Evolutionary conservation across 306 rosid genomes (phyloP).

Genomic region (Castanea mollissima): DNA sequence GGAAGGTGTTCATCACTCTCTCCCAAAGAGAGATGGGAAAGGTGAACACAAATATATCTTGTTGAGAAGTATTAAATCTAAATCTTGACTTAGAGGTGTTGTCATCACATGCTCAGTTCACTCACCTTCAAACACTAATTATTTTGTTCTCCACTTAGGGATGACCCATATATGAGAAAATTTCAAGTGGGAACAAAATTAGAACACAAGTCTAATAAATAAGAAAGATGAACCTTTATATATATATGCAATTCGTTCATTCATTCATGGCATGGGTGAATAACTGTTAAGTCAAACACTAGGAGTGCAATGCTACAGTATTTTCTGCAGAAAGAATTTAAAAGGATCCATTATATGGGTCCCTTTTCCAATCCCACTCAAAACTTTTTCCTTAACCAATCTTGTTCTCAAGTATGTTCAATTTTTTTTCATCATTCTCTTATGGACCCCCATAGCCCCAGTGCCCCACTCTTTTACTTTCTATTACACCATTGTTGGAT

Average conservation of each 20-base stretch:
- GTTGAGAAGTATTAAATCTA: slow-evolving; percentile 26
- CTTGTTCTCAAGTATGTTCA: slow-evolving; percentile 45
- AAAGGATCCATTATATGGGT: slow-evolving; percentile 31
- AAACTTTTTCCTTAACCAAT: slow-evolving; percentile 30
- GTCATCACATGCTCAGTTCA: slow-evolving; percentile 68
- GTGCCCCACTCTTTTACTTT: slow-evolving; percentile 29
- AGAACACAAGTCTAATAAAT: slow-evolving; percentile 2
- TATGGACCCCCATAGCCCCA: slow-evolving; percentile 39
- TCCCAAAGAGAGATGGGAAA: background rate
- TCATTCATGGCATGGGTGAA: background rate
- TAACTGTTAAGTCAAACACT: slow-evolving; percentile 38
- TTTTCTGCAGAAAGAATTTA: slow-evolving; percentile 53
- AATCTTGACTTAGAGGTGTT: slow-evolving; percentile 63
- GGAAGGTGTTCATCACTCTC: slow-evolving; percentile 1
- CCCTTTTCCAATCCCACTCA: slow-evolving; percentile 23
- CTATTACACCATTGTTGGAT: background rate
- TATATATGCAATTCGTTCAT: background rate
- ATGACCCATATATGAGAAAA: background rate
- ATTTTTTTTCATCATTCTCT: slow-evolving; percentile 57
- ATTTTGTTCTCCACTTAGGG: slow-evolving; percentile 73
- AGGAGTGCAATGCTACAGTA: slow-evolving; percentile 17
- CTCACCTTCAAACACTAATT: slow-evolving; percentile 62
- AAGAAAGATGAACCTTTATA: background rate
- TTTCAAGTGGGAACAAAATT: background rate
- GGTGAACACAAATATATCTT: background rate